phyloP scores from a whole-genome alignment of 441 rosid genomes.

The Erodium moschatum region DNA sequence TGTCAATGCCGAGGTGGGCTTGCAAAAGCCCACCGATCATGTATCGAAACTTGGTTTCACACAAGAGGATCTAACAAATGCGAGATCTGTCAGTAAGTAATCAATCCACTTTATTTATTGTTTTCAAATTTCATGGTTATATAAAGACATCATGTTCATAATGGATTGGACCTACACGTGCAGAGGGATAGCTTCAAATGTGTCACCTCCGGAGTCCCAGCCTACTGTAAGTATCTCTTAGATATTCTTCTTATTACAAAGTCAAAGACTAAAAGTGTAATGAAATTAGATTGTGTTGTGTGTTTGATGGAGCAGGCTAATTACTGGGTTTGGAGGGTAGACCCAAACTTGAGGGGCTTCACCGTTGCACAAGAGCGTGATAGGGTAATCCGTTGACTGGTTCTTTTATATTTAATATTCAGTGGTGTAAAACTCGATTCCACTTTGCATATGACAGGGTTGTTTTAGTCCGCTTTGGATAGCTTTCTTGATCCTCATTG shows the following conservation, averaged over 20 bases:
- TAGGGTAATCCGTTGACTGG: conserved; percentile 37
- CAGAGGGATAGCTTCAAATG: conserved; percentile 60
- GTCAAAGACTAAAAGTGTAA: too few species aligned
- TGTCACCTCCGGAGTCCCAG: conserved; percentile 56
- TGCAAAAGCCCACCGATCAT: conserved; percentile 60
- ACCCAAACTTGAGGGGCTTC: conserved; percentile 43
- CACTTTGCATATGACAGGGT: conserved; percentile 30
- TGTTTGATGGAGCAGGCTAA: conserved; percentile 38
- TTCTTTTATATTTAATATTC: not conserved
- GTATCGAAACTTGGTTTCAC: conserved; percentile 78
- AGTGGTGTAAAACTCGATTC: not conserved
- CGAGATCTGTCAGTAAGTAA: conserved; percentile 79
- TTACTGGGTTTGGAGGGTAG: conserved; percentile 76
- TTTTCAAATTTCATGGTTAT: not conserved
- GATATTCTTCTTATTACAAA: not conserved
- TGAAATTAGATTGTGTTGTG: conserved; percentile 14
- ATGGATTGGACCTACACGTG: conserved; percentile 20
- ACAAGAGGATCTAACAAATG: conserved; percentile 77
- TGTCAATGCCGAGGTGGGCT: conserved; percentile 83
- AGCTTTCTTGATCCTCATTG: conserved; percentile 79
- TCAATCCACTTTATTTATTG: conserved; percentile 3
- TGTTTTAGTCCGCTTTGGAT: conserved; percentile 85
- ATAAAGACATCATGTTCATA: not conserved
- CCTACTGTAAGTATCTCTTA: conserved; percentile 46
- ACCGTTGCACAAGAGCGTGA: conserved; percentile 35